Conservation (phyloP, 345 rosid species). For the Acer saccharum region DNA sequence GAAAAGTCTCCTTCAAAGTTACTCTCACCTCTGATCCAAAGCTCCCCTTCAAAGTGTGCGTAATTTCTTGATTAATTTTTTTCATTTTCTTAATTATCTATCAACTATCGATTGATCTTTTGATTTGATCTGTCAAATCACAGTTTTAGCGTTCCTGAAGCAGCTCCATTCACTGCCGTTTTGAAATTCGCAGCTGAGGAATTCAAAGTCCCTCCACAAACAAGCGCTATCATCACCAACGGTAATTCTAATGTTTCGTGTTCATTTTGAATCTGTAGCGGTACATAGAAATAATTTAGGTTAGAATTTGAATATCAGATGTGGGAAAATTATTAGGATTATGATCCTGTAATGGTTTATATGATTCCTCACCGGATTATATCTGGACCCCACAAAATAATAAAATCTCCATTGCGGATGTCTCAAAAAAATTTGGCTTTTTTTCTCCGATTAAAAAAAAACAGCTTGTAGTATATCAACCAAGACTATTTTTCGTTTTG, state of each 20-base stretch:
- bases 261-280: background rate
- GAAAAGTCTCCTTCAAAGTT: slow-evolving; percentile 93
- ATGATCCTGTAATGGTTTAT: background rate
- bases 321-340: background rate
- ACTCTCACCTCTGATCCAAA: slow-evolving; percentile 98
- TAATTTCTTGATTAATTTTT: background rate
- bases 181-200: slow-evolving; percentile 95
- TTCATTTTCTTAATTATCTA: background rate
- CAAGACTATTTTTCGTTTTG: background rate
- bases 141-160: slow-evolving; percentile 98
- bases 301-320: background rate
- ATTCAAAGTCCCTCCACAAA: slow-evolving; percentile 97
- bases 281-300: background rate
- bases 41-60: slow-evolving; percentile 97
- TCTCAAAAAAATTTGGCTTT: too few species aligned
- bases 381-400: background rate
- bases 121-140: slow-evolving; percentile 16
- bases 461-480: background rate
- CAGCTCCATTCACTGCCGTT: slow-evolving; percentile 96
- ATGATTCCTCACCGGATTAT: background rate
- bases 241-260: slow-evolving; percentile 40
- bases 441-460: background rate
- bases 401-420: background rate
- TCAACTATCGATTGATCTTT: background rate
- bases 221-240: slow-evolving; percentile 98